phyloP scores from a whole-genome alignment of 306 rosid genomes.

The Trifolium subterraneum region DNA sequence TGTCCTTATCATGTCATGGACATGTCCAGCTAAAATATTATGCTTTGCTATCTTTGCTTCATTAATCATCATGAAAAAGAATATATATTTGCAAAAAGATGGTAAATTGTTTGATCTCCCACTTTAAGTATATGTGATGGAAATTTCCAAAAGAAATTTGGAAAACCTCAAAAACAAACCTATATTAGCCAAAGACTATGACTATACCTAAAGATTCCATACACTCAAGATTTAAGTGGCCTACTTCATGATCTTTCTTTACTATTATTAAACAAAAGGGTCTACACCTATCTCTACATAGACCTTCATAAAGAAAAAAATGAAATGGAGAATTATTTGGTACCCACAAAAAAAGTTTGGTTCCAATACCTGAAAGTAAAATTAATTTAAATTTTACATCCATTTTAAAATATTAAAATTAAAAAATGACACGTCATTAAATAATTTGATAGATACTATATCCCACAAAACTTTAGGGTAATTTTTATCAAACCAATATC shows the following conservation, averaged over 20 bases:
- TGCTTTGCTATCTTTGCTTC: constrained; percentile 47
- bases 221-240: constrained; percentile 42
- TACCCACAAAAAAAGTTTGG: no score
- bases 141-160: constrained; percentile 35
- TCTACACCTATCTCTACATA: constrained; percentile 35
- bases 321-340: neutral
- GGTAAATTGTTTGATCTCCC: constrained; percentile 39
- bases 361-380: no score
- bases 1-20: constrained; percentile 57
- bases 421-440: no score
- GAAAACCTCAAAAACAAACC: constrained; percentile 47
- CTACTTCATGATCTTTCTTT: constrained; percentile 46
- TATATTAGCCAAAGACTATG: constrained; percentile 44
- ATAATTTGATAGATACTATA: no score
- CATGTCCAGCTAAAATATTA: constrained; percentile 52
- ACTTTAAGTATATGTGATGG: constrained; percentile 39
- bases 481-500: neutral
- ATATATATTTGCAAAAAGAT: constrained; percentile 37
- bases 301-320: constrained; percentile 59
- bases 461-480: no score
- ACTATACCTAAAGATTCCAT: constrained; percentile 61
- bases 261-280: constrained; percentile 46
- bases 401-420: no score
- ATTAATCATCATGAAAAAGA: constrained; percentile 43
- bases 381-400: no score